Evolutionary conservation across 2,329 filamentous ascomycete genomes (phyloP).

Genomic region (Pseudogymnoascus sp.): DNA sequence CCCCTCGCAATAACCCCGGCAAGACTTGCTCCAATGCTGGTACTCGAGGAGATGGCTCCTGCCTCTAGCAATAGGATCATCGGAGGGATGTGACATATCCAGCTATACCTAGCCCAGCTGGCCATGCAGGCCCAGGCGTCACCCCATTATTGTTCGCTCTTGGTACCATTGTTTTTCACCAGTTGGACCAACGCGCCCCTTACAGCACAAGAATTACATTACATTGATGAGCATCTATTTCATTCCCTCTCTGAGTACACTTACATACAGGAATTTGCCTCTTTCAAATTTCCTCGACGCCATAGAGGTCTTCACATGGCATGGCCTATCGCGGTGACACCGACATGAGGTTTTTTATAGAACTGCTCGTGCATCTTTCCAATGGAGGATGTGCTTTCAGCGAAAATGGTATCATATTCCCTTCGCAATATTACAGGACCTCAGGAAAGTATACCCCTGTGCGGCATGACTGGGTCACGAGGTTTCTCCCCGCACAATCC

Average conservation of each 20-base stretch:
- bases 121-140: conserved; percentile 3
- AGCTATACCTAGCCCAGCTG: conserved; percentile 5
- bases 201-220: background rate
- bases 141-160: background rate
- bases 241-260: background rate
- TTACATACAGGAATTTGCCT: background rate
- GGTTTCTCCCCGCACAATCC: conserved; percentile 52
- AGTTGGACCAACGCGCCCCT: background rate
- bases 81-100: conserved; percentile 3
- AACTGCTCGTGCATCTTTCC: background rate
- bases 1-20: background rate
- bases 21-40: background rate
- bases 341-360: background rate
- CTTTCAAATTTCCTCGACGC: background rate
- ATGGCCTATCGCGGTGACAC: background rate
- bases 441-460: background rate
- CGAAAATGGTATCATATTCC: background rate
- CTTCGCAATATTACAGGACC: background rate
- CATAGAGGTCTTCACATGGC: background rate
- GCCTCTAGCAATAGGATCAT: background rate
- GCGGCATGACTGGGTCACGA: background rate
- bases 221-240: conserved; percentile 6
- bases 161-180: background rate
- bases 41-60: background rate
- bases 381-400: background rate